Percentiles rank a stretch among this genome's conserved stretches.
Evolutionary conservation across 441 rosid genomes (phyloP).

Genomic region (Kokia cookei): DNA sequence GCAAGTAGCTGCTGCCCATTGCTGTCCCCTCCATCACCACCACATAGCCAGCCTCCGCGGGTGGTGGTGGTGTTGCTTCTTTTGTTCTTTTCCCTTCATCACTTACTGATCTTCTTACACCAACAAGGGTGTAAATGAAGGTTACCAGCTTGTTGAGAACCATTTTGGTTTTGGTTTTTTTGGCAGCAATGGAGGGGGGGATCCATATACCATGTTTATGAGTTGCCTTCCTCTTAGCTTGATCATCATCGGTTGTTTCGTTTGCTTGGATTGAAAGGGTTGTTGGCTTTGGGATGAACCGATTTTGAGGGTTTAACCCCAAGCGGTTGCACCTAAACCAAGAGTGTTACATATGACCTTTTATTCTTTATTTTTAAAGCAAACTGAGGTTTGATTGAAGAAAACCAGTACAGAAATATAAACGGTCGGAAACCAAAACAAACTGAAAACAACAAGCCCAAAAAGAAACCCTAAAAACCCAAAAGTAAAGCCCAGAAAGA

Average conservation of each 20-base stretch:
- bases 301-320: constrained; percentile 29
- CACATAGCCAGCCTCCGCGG: background rate
- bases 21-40: background rate
- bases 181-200: background rate
- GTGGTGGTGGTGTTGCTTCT: background rate
- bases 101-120: background rate
- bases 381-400: too few relatives aligned
- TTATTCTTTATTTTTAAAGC: background rate
- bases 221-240: background rate
- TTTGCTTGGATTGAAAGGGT: constrained; percentile 29
- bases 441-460: too few relatives aligned
- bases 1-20: background rate
- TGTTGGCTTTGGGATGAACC: constrained; percentile 13
- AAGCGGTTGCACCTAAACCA: constrained; percentile 44
- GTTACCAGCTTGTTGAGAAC: constrained; percentile 25
- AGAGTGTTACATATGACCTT: background rate
- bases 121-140: constrained; percentile 20
- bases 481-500: too few relatives aligned
- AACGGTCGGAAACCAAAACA: too few relatives aligned
- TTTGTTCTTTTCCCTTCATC: constrained; percentile 12
- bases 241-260: background rate
- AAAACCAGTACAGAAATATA: too few relatives aligned
- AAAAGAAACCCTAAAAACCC: too few relatives aligned
- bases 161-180: constrained; percentile 22
- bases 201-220: constrained; percentile 5